These are phyloP conservation scores for Agaricus bisporus DNA, from an alignment of 768 basidiomycete species.

Conservation along the genomic window DNA sequence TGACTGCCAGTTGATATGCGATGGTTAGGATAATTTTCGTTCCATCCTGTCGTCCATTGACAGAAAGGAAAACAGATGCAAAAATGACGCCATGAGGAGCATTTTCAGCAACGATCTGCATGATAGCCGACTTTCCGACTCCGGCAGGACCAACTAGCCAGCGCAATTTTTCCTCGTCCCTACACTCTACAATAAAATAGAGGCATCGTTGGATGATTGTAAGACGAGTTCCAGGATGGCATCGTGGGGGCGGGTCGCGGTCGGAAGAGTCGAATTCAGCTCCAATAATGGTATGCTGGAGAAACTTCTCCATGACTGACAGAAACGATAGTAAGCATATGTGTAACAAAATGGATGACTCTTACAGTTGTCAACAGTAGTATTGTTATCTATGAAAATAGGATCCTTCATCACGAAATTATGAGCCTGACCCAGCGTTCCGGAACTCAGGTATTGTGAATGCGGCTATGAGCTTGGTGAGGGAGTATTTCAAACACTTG, in stretches of 20 bases:
- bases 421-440: background rate
- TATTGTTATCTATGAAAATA: background rate
- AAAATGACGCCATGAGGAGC: background rate
- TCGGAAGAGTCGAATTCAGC: background rate
- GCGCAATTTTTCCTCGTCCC: background rate
- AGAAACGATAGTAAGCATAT: background rate
- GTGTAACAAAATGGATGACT: no score
- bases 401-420: background rate
- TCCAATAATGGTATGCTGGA: background rate
- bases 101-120: background rate
- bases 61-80: background rate
- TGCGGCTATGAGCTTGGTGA: no score
- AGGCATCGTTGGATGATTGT: background rate
- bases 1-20: background rate
- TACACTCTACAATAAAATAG: background rate
- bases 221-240: background rate
- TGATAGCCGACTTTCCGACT: background rate
- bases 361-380: background rate
- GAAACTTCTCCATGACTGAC: background rate
- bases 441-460: background rate
- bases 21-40: background rate
- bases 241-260: background rate
- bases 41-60: background rate
- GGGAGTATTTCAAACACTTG: no score
- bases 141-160: background rate